phyloP scores from a whole-genome alignment of 2,329 filamentous ascomycete species.

The Xylaria sp. region DNA sequence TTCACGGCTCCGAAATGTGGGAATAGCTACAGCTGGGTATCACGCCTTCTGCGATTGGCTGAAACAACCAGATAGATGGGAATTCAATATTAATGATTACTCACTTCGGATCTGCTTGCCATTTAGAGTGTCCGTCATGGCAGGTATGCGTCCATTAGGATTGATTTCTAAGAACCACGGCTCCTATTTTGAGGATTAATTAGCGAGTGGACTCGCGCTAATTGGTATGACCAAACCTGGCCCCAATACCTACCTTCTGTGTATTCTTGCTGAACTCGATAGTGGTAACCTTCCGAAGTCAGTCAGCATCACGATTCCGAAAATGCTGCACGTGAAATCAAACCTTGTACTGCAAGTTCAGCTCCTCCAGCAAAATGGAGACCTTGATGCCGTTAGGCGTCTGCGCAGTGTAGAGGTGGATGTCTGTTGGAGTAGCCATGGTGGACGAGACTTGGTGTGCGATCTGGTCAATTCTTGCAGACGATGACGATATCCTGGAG shows the following conservation, averaged over 20 bases:
- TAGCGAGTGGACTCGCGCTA: background rate
- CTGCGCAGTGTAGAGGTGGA: constrained; percentile 82
- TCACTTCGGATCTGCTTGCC: constrained; percentile 71
- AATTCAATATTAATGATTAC: background rate
- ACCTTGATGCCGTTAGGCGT: constrained; percentile 94
- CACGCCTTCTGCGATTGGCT: background rate
- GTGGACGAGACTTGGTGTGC: constrained; percentile 46
- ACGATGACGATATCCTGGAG: constrained; percentile 19
- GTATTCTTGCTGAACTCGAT: constrained; percentile 79
- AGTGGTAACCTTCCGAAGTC: constrained; percentile 58
- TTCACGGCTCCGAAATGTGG: no score
- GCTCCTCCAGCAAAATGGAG: constrained; percentile 86
- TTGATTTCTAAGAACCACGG: constrained; percentile 92
- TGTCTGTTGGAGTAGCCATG: constrained; percentile 67
- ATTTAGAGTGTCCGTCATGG: constrained; percentile 83
- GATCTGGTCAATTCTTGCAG: constrained; percentile 39
- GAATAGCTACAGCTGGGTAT: no score
- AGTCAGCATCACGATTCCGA: constrained; percentile 13
- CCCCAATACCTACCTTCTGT: constrained; percentile 68
- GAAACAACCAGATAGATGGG: background rate
- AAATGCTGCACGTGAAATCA: background rate
- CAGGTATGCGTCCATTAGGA: constrained; percentile 91
- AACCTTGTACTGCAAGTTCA: constrained; percentile 83
- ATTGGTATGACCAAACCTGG: background rate
- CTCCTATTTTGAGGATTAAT: constrained; percentile 54